Base-by-base conservation (phyloP, 2,329 filamentous ascomycete species). In the Microsporum audouinii region DNA sequence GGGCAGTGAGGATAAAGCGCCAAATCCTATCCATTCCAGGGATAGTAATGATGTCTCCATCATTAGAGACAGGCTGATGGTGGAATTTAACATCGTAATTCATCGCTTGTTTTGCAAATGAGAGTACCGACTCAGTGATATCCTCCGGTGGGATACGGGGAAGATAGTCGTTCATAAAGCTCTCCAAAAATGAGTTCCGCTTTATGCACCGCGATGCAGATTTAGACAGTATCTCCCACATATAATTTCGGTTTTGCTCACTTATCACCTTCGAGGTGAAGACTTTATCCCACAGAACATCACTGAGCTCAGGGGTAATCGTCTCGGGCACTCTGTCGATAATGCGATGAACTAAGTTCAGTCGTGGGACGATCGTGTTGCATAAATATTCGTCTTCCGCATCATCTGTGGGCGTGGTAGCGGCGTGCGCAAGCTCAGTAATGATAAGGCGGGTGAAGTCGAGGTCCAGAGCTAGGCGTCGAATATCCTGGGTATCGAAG, bases 1-100 rank as follows among this genome's bases (percentile, higher is more conserved):
- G 83, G 1, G 88, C 84, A 14, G 82, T 85, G 59, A 95, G 76
- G 38, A 92, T 84, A 67, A 96, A 83, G 29, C 84, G 83, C 91
- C 91, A 96, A n/a, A 96, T 77, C 61, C 91, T 82, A 66, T 94
- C 88, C 64, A 78, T 77, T 5, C 79, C 78, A 2, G 78, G 76
- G 57, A 78, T 72, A n/a, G 68, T 66, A n/a, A 78, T 70, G 33
- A 77, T 70, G 55, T 77, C 72, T 57, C 73, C 63, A 36, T 76
- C 74, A 6, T 63, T 64, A 14, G 72, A 70, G 12, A 67, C 49
- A 82, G 78, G 31, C 76, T 82, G 65, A 73, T 81, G 63, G 77
- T 80, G 65, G 66, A 86, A 87, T 0, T 80, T 72, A 63, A 86
- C 85, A 29, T 81, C 75, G 41, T 79, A 76, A 5, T 71, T 67